Evolutionary conservation across 2,329 filamentous ascomycete genomes (phyloP).

Genomic region (Thermothelomyces thermophilus): DNA sequence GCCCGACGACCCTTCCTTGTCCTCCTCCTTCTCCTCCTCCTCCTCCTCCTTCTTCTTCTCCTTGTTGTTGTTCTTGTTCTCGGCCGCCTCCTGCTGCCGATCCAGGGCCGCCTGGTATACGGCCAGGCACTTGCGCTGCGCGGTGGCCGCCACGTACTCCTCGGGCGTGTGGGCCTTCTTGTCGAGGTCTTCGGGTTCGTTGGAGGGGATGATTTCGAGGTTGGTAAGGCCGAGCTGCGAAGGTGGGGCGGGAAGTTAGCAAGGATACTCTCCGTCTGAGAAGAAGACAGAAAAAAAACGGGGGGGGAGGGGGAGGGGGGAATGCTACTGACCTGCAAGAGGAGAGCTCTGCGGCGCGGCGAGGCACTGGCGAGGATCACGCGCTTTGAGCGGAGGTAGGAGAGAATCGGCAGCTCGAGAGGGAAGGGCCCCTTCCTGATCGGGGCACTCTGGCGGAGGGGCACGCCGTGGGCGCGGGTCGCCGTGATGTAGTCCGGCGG

Average conservation of each 20-base stretch:
- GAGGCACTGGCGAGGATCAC: conserved; percentile 88
- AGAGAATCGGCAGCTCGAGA: conserved; percentile 73
- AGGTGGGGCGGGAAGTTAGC: neutral
- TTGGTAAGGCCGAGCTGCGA: conserved; percentile 72
- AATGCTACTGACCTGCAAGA: conserved; percentile 53
- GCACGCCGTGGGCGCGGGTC: conserved; percentile 34
- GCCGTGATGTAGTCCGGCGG: conserved; percentile 42
- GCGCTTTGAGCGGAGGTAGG: conserved; percentile 67
- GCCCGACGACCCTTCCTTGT: too few relatives aligned
- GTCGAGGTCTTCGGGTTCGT: conserved; percentile 75
- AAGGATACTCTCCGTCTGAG: too few relatives aligned
- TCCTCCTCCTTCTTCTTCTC: too few relatives aligned
- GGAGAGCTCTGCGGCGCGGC: conserved; percentile 73
- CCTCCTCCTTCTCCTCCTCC: too few relatives aligned
- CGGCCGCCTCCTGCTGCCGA: conserved; percentile 27
- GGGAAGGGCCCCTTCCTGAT: conserved; percentile 51
- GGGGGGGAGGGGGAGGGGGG: neutral
- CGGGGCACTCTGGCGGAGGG: conserved; percentile 33
- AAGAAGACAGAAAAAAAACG: too few relatives aligned
- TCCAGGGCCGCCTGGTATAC: conserved; percentile 52
- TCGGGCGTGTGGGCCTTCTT: conserved; percentile 69
- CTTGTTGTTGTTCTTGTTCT: conserved; percentile 25
- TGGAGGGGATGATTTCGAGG: conserved; percentile 78
- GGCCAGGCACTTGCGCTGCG: conserved; percentile 71
- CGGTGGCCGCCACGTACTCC: conserved; percentile 87